Conservation (phyloP, 768 basidiomycete species). For the Mycena indigotica region DNA sequence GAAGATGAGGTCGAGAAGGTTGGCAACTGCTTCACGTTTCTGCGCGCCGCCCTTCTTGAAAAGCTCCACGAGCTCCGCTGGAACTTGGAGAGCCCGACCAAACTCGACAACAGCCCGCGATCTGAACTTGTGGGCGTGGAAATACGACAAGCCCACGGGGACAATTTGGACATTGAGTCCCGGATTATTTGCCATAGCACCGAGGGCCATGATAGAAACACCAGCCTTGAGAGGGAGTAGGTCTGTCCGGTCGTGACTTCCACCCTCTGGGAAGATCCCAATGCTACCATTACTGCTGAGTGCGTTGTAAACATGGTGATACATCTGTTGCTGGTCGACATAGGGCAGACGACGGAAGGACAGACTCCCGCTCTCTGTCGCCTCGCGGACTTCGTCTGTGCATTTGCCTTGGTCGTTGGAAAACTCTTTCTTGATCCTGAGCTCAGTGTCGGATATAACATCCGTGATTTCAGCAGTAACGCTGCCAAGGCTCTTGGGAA, state of each 20-base stretch:
- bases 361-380: slow-evolving; percentile 62
- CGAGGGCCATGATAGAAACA: slow-evolving; percentile 96
- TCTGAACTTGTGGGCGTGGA: slow-evolving; percentile 84
- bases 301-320: slow-evolving; percentile 86
- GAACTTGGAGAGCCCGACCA: slow-evolving; percentile 89
- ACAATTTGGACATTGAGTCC: slow-evolving; percentile 88
- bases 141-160: slow-evolving; percentile 76
- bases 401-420: slow-evolving; percentile 66
- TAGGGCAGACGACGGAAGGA: slow-evolving; percentile 83
- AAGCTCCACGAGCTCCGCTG: slow-evolving; percentile 82
- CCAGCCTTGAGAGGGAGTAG: slow-evolving; percentile 96
- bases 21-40: slow-evolving; percentile 89
- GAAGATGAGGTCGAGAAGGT: slow-evolving; percentile 88
- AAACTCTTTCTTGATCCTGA: slow-evolving; percentile 86
- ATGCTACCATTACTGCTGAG: slow-evolving; percentile 87
- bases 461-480: slow-evolving; percentile 82
- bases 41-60: slow-evolving; percentile 86
- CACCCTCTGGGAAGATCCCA: slow-evolving; percentile 98
- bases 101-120: slow-evolving; percentile 98
- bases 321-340: slow-evolving; percentile 95
- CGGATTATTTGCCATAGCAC: slow-evolving; percentile 93
- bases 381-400: slow-evolving; percentile 69
- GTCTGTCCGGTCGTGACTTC: slow-evolving; percentile 97
- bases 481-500: slow-evolving; percentile 79
- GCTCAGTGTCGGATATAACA: slow-evolving; percentile 84